Percentiles rank a stretch among this genome's conserved stretches.
phyloP scores from a whole-genome alignment of 371 early-diverging fungal species.

The Mortierella sp. region DNA sequence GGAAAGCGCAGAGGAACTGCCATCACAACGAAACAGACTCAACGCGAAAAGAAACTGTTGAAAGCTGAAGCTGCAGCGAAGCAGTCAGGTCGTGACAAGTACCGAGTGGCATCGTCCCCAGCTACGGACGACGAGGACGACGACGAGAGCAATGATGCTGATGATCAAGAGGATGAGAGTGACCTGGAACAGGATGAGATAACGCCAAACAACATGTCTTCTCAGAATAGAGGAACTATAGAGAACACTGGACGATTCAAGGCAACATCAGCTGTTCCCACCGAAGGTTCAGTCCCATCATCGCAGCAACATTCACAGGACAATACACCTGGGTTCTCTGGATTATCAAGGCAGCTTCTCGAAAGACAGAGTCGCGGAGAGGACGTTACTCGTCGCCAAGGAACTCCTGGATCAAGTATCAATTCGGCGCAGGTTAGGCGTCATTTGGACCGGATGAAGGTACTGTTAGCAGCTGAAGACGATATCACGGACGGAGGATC shows the following conservation, averaged over 20 bases:
- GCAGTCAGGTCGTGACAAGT: constrained; percentile 6
- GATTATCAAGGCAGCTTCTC: constrained; percentile 12
- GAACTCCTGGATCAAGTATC: constrained; percentile 1
- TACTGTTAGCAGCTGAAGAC: constrained; percentile 33
- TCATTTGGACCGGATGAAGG: constrained; percentile 36
- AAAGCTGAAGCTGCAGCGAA: constrained; percentile 7
- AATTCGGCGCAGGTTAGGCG: constrained; percentile 19
- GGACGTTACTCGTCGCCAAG: constrained; percentile 9
- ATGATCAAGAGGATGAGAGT: constrained; percentile 8
- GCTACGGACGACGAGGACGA: constrained; percentile 35
- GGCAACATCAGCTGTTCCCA: neutral
- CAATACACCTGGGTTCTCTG: constrained; percentile 13
- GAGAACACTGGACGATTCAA: neutral
- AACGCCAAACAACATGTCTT: no score
- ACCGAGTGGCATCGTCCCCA: constrained; percentile 4
- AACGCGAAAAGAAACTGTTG: constrained; percentile 25
- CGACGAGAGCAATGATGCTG: constrained; percentile 24
- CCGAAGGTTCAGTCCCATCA: neutral
- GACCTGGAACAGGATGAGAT: constrained; percentile 14
- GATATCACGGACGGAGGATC: constrained; percentile 43
- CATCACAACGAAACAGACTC: constrained; percentile 1
- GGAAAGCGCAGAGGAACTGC: constrained; percentile 30
- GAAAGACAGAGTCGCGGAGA: constrained; percentile 29
- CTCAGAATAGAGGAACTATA: no score
- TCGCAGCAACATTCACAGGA: neutral